Percentiles rank a stretch among this genome's conserved stretches.
These are phyloP conservation scores for Eimeria necatrix DNA, from an alignment of 169 alveolate genomes.

Conservation along the genomic window DNA sequence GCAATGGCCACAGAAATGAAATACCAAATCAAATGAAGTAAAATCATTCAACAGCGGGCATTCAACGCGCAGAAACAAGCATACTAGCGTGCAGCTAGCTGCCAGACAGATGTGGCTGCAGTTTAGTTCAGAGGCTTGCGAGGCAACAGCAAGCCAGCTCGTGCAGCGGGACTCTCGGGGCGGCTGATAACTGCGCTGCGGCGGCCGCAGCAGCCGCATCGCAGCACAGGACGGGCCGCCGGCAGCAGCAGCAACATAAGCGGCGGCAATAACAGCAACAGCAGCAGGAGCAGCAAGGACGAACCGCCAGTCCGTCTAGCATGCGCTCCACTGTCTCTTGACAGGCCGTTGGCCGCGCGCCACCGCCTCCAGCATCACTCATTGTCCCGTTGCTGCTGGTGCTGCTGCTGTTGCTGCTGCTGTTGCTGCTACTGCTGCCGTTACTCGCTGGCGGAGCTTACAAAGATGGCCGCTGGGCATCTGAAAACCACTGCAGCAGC, in stretches of 20 bases:
- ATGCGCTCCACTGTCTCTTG: constrained; percentile 46
- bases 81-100: too few relatives aligned
- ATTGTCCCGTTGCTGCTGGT: too few relatives aligned
- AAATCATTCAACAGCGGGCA: too few relatives aligned
- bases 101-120: too few relatives aligned
- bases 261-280: background rate
- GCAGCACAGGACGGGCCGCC: background rate
- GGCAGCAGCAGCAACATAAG: background rate
- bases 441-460: too few relatives aligned
- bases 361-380: background rate
- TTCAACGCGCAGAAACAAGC: too few relatives aligned
- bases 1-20: too few relatives aligned
- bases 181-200: background rate
- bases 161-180: background rate
- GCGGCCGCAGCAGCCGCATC: background rate
- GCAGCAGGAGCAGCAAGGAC: background rate
- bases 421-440: background rate
- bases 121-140: too few relatives aligned
- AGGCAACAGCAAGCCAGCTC: too few relatives aligned
- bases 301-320: background rate
- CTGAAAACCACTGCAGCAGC: background rate
- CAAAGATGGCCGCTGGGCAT: background rate
- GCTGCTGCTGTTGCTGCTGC: background rate
- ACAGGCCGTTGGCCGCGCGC: constrained; percentile 30
- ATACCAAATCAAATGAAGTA: too few relatives aligned